Conservation (phyloP, 129 eudicot species). For the Saussurea involucrata region DNA sequence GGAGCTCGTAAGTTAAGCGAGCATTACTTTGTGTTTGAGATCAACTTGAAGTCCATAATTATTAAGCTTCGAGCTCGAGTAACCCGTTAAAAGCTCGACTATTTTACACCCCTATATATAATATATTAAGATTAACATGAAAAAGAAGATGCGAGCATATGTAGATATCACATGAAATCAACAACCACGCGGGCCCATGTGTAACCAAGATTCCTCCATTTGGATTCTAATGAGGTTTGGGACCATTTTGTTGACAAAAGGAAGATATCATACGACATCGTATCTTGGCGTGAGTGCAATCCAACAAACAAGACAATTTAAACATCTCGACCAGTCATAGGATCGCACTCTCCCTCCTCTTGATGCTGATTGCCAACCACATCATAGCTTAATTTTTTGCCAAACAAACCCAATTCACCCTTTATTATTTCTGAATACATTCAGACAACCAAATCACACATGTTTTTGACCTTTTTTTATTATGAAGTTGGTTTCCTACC, state of each 20-base stretch:
- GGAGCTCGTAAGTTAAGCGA: too few relatives aligned
- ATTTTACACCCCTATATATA: too few relatives aligned
- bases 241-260: conserved; percentile 21
- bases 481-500: too few relatives aligned
- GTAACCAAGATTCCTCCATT: conserved; percentile 1
- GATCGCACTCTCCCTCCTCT: not conserved
- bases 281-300: not conserved
- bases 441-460: too few relatives aligned
- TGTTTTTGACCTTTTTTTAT: too few relatives aligned
- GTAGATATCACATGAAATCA: not conserved
- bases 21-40: too few relatives aligned
- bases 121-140: too few relatives aligned
- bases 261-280: not conserved
- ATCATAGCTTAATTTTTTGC: not conserved
- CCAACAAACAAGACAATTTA: conserved; percentile 1
- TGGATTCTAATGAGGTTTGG: not conserved
- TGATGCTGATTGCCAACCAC: not conserved
- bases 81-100: too few relatives aligned
- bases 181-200: not conserved
- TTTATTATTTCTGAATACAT: too few relatives aligned
- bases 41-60: too few relatives aligned
- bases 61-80: too few relatives aligned
- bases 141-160: not conserved
- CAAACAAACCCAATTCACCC: not conserved
- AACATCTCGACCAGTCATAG: not conserved